Evolutionary conservation across 805 yeast genomes (phyloP).

Genomic region (Schizosaccharomyces pombe): DNA sequence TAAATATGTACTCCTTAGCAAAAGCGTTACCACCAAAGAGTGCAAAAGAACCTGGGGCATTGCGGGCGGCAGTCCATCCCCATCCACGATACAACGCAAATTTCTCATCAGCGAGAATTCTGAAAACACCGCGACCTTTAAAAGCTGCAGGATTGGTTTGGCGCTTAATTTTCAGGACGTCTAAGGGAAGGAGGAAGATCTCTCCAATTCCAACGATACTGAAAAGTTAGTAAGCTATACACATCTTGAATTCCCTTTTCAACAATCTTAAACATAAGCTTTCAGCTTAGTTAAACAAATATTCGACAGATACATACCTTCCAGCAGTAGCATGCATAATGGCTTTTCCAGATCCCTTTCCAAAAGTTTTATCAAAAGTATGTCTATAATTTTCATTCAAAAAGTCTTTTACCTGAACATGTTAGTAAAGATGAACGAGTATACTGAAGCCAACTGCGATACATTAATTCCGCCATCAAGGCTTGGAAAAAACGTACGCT

Average conservation of each 20-base stretch:
- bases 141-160: constrained; percentile 99
- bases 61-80: constrained; percentile 99
- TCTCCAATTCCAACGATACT: constrained; percentile 90
- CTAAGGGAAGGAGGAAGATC: constrained; percentile 81
- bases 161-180: constrained; percentile 90
- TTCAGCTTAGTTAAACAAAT: no score
- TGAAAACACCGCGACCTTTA: constrained; percentile 88
- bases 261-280: constrained; percentile 83
- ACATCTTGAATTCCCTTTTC: constrained; percentile 95
- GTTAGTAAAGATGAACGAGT: not conserved
- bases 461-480: not conserved
- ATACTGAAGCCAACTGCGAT: not conserved
- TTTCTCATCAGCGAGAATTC: constrained; percentile 75
- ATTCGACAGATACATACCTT: constrained; percentile 83
- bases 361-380: constrained; percentile 53
- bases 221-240: constrained; percentile 99
- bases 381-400: constrained; percentile 49
- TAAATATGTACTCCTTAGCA: constrained; percentile 87
- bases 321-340: constrained; percentile 93
- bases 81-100: constrained; percentile 86
- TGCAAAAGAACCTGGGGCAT: constrained; percentile 96
- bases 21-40: constrained; percentile 96
- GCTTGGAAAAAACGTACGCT: not conserved
- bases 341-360: constrained; percentile 93
- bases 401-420: constrained; percentile 38